These are phyloP conservation scores for Tolypocladium ophioglossoides DNA, from an alignment of 2,329 filamentous ascomycete genomes.

Conservation along the genomic window DNA sequence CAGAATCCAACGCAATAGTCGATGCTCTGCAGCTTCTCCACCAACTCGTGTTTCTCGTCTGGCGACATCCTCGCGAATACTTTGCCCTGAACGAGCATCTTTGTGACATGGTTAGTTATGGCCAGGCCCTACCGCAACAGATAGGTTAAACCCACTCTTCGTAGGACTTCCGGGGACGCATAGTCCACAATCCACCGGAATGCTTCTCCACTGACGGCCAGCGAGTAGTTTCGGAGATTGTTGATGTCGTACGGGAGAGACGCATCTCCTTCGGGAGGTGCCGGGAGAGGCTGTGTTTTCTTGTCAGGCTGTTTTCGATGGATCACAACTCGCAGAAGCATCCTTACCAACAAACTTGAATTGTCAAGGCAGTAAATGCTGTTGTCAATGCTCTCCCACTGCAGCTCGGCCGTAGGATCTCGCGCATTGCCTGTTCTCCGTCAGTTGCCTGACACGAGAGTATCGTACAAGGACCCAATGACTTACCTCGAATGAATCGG, in stretches of 20 bases:
- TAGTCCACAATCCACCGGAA: conserved; percentile 96
- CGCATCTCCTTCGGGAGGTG: conserved; percentile 61
- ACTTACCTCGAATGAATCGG: conserved; percentile 63
- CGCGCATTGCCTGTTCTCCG: conserved; percentile 49
- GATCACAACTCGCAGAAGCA: too few relatives aligned
- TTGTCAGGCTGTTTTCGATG: not conserved
- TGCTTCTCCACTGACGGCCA: conserved; percentile 85
- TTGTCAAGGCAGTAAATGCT: conserved; percentile 66
- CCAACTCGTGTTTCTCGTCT: conserved; percentile 94
- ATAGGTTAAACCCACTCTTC: conserved; percentile 38
- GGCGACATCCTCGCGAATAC: conserved; percentile 98
- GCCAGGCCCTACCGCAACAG: not conserved
- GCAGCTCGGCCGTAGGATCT: conserved; percentile 61
- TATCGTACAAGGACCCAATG: not conserved
- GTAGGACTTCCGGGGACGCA: conserved; percentile 68
- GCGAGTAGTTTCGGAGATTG: conserved; percentile 72
- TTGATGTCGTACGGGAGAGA: conserved; percentile 79
- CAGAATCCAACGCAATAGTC: conserved; percentile 95
- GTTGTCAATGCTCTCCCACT: conserved; percentile 95
- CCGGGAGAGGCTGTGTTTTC: conserved; percentile 50
- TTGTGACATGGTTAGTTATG: conserved; percentile 2
- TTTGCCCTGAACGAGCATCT: conserved; percentile 86
- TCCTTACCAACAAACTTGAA: conserved; percentile 58
- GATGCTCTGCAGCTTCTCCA: conserved; percentile 93
- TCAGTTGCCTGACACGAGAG: conserved; percentile 5